Evolutionary conservation across 1,284 basidiomycete species (phyloP).

Genomic region (Cystobasidium sp.): DNA sequence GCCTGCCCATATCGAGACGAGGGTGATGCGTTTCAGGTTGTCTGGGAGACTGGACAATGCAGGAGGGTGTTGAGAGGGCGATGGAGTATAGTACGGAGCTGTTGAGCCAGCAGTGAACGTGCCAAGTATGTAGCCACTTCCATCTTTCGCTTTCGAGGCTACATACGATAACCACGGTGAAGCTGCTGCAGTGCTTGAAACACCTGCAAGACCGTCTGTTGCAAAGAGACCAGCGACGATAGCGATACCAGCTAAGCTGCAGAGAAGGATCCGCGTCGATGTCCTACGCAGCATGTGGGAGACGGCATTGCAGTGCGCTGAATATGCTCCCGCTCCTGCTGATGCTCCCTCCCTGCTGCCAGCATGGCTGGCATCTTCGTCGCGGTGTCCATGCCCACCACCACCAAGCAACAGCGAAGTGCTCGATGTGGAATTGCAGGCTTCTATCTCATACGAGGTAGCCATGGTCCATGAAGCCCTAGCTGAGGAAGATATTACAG

Average conservation of each 20-base stretch:
- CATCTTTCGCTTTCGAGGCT: constrained; percentile 21
- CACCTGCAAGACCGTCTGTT: constrained; percentile 23
- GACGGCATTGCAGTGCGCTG: constrained; percentile 20
- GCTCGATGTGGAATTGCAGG: constrained; percentile 20
- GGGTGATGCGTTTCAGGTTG: constrained; percentile 22
- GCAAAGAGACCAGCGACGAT: constrained; percentile 16
- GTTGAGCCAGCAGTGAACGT: constrained; percentile 3
- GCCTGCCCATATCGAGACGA: constrained; percentile 34
- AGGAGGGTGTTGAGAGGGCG: constrained; percentile 21
- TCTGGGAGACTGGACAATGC: constrained; percentile 23
- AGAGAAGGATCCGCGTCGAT: constrained; percentile 28
- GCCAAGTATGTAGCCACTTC: constrained; percentile 10
- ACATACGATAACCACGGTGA: constrained; percentile 11
- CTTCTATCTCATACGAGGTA: constrained; percentile 21
- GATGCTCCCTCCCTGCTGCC: not conserved
- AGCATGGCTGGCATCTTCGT: not conserved
- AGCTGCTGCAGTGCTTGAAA: constrained; percentile 9
- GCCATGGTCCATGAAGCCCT: not conserved
- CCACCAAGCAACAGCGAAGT: constrained; percentile 9
- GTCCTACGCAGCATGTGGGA: constrained; percentile 26
- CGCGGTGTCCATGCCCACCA: not conserved
- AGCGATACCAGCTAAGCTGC: constrained; percentile 13
- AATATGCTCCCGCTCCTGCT: constrained; percentile 3
- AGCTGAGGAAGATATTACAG: not conserved
- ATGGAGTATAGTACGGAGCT: constrained; percentile 21